Evolutionary conservation across 202 grass and related monocot genomes (phyloP), one percentile per base, ranked within the genome.

Genomic region (Zizania palustris): DNA sequence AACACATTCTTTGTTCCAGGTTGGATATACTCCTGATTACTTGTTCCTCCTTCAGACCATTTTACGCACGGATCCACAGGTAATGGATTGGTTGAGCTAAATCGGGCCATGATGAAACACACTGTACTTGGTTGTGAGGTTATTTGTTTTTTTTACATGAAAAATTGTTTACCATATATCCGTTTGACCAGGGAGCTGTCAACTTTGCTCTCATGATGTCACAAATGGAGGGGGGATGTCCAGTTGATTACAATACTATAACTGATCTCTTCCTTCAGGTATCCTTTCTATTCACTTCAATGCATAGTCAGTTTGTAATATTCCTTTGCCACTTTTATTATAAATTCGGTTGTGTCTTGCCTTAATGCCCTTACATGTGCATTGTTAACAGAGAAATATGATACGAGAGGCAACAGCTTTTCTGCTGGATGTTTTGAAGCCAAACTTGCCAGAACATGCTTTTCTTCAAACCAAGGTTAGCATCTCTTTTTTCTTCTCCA

Each of bases 181-280:
- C 70, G 50, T 54, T 50, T 75, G 66, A 62, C 60, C 46, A 90
- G 87, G 87, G 90, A 65, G 90, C 90, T 81, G 90, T 93, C 19
- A 91, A 93, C 71, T 97, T 93, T 69, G 84, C 83, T 75, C 85
- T 93, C 60, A 93, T 91, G 90, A 91, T 97, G 93, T 90, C 93
- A 69, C 93, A 96, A 87, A 97, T 97, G 93, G 93, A 97, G 72
- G 93, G 90, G 45, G 93, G 93, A 13, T 97, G 93, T 40, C 93
- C 93, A 28, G 60, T 97, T 56, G 93, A 97, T 82, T 97, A 97
- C 74, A 97, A 97, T 75, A 97, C 93, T 8, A 93, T 97, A 45
- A 97, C 93, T 44, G 93, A 97, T 75, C 90, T 97, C 63, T 97
- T 97, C 82, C 93, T 97, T 84, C 93, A 97, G 90, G 93, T 97